Conservation (phyloP, 177 flowering plant genomes). For the Vitis hybrid region DNA sequence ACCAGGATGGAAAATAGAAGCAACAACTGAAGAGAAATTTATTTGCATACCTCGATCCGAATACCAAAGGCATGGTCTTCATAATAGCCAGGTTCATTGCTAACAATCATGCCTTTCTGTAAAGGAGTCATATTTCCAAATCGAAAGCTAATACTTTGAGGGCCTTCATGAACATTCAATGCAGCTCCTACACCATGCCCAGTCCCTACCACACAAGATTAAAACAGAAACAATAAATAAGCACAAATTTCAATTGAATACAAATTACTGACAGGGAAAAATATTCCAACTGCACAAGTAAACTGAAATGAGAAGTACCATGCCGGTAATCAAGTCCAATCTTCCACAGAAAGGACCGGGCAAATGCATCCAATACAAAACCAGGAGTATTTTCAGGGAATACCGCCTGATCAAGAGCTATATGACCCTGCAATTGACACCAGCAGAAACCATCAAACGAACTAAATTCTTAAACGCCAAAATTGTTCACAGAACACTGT, state of each 20-base stretch:
- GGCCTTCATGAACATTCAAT: constrained; percentile 97
- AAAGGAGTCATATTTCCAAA: constrained; percentile 84
- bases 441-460: constrained; percentile 2
- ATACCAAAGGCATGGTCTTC: constrained; percentile 96
- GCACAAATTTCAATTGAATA: neutral
- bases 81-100: constrained; percentile 98
- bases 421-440: constrained; percentile 80
- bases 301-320: constrained; percentile 44
- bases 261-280: neutral
- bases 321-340: constrained; percentile 97
- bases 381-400: constrained; percentile 96
- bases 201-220: constrained; percentile 54
- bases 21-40: neutral
- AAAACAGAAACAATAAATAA: neutral
- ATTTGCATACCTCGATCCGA: constrained; percentile 75
- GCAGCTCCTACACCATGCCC: constrained; percentile 99
- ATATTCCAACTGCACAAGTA: constrained; percentile 1
- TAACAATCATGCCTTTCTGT: constrained; percentile 85
- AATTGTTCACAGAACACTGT: neutral
- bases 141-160: constrained; percentile 93
- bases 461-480: neutral
- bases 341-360: constrained; percentile 96
- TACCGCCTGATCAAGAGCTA: constrained; percentile 90
- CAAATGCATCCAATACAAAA: constrained; percentile 94
- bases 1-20: neutral